These are phyloP conservation scores for Panaeolus cyanescens DNA, from an alignment of 768 basidiomycete species.

Conservation along the genomic window DNA sequence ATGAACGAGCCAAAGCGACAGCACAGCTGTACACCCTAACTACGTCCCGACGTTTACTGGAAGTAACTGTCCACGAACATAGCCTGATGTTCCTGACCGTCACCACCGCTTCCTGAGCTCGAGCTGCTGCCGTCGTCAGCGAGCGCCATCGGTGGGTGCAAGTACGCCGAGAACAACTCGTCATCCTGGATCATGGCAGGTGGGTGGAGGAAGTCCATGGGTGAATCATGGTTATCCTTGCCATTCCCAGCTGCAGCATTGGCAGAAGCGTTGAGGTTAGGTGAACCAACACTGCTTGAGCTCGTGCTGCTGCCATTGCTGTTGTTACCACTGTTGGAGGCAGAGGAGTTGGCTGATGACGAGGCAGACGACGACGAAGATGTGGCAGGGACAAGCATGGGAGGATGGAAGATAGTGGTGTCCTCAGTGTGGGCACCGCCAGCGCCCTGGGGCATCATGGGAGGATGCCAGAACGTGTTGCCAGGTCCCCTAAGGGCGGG, in stretches of 20 bases:
- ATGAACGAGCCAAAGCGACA: neutral
- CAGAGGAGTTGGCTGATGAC: neutral
- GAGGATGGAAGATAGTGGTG: constrained; percentile 64
- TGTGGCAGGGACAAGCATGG: constrained; percentile 19
- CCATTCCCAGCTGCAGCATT: neutral
- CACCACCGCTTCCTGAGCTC: constrained; percentile 11
- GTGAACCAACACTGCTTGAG: neutral
- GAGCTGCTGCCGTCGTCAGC: constrained; percentile 32
- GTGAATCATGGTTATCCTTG: constrained; percentile 47
- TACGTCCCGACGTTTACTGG: constrained; percentile 3
- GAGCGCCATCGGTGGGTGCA: constrained; percentile 48
- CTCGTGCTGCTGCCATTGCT: constrained; percentile 1
- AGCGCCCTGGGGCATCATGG: constrained; percentile 61
- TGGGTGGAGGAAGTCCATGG: constrained; percentile 75
- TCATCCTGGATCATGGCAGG: constrained; percentile 67
- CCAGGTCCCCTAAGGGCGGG: constrained; percentile 57
- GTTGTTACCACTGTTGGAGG: neutral
- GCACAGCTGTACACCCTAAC: neutral
- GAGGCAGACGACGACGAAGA: constrained; percentile 6
- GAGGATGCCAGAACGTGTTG: constrained; percentile 79
- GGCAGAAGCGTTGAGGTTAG: neutral
- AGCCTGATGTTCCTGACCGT: constrained; percentile 9
- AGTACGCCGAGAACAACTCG: constrained; percentile 53
- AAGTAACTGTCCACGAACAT: constrained; percentile 19
- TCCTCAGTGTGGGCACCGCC: constrained; percentile 35